These are phyloP conservation scores for Cylindricascospora bacillispora DNA, from an alignment of 1,139 yeast species.

Conservation along the genomic window DNA sequence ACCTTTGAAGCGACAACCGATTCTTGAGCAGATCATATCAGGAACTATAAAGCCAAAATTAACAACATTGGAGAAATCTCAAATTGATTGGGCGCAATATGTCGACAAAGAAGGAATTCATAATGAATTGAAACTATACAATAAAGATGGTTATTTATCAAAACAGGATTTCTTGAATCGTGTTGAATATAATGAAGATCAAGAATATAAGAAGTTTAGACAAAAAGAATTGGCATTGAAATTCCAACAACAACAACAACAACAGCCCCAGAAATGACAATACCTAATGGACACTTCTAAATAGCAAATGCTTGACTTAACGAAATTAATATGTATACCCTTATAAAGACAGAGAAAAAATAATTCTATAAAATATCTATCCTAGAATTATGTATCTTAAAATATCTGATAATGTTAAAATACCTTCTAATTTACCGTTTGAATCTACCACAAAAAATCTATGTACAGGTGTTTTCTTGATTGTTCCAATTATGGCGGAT, in stretches of 20 bases:
- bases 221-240: slow-evolving; percentile 26
- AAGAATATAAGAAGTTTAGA: slow-evolving; percentile 45
- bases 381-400: slow-evolving; percentile 44
- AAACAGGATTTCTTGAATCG: slow-evolving; percentile 81
- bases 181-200: slow-evolving; percentile 57
- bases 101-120: slow-evolving; percentile 77
- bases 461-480: slow-evolving; percentile 77
- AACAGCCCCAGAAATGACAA: not conserved
- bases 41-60: slow-evolving; percentile 55
- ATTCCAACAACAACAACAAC: slow-evolving; percentile 10
- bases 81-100: slow-evolving; percentile 91
- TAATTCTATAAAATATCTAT: not conserved
- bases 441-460: slow-evolving; percentile 83
- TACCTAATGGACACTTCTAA: not conserved
- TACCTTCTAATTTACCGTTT: slow-evolving; percentile 60
- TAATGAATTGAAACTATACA: slow-evolving; percentile 69
- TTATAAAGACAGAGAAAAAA: not conserved
- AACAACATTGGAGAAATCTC: slow-evolving; percentile 82
- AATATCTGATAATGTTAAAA: slow-evolving; percentile 81
- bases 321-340: too few species aligned
- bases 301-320: too few species aligned
- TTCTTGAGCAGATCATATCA: slow-evolving; percentile 57
- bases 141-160: slow-evolving; percentile 73
- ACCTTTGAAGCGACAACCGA: slow-evolving; percentile 55
- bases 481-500: slow-evolving; percentile 83